Evolutionary conservation across 2,329 filamentous ascomycete genomes (phyloP).

Genomic region (Chaetothyriales sp.): DNA sequence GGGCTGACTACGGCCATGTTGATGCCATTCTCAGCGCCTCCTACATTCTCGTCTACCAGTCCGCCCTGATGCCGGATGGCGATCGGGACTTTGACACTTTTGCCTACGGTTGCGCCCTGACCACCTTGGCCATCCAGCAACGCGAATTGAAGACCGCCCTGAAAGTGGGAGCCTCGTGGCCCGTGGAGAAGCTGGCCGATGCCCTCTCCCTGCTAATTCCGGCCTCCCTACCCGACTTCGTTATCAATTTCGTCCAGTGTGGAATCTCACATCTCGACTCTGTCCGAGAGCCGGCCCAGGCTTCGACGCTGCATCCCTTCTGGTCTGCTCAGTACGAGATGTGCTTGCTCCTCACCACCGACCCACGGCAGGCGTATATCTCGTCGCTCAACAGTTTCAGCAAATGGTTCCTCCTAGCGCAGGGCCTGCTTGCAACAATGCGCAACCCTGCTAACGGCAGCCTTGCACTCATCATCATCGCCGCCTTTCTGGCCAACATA

Average conservation of each 20-base stretch:
- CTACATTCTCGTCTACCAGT: slow-evolving; percentile 21
- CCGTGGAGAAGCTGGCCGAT: background rate
- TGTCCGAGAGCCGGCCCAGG: background rate
- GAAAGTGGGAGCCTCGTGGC: background rate
- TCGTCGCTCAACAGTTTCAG: slow-evolving; percentile 4
- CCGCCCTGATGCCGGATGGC: slow-evolving; percentile 18
- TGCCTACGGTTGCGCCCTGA: slow-evolving; percentile 19
- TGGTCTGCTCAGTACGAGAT: background rate
- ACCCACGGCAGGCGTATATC: slow-evolving; percentile 5
- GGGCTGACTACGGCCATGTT: slow-evolving; percentile 10
- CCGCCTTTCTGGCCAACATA: slow-evolving; percentile 20
- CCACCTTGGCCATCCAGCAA: slow-evolving; percentile 22
- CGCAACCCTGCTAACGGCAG: slow-evolving; percentile 8
- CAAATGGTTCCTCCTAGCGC: background rate
- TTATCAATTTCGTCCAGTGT: slow-evolving; percentile 4
- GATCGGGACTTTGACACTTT: slow-evolving; percentile 20
- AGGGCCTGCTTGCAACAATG: slow-evolving; percentile 20
- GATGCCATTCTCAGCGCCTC: slow-evolving; percentile 20
- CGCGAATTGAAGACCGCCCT: slow-evolving; percentile 4
- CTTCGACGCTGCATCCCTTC: background rate
- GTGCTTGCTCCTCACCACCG: slow-evolving; percentile 2
- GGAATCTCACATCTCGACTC: background rate
- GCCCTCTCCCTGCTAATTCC: background rate
- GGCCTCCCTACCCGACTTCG: slow-evolving; percentile 14
- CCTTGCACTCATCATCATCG: slow-evolving; percentile 26